Conservation (phyloP, 1,284 basidiomycete genomes). For the Cryptococcus jaspeensis region DNA sequence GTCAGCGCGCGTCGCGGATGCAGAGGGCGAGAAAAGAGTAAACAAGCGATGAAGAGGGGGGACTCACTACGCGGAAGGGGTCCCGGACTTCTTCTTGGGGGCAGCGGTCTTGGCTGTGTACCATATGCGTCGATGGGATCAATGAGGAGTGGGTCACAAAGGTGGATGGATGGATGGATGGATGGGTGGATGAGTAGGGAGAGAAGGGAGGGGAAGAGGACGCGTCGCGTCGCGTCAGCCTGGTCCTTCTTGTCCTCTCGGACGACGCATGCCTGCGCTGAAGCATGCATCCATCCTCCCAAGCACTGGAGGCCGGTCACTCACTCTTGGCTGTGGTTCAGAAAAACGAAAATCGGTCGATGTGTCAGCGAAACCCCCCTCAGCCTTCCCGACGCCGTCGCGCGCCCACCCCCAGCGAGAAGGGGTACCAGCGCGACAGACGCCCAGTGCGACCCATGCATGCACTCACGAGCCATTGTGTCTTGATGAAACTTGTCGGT, state of each 20-base stretch:
- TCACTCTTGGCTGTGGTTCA: not conserved
- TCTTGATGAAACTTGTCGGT: slow-evolving; percentile 16
- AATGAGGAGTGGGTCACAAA: no score
- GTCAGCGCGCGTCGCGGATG: not conserved
- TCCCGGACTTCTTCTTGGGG: slow-evolving; percentile 33
- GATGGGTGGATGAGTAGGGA: not conserved
- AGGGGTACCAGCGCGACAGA: slow-evolving; percentile 2
- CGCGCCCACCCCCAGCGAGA: not conserved
- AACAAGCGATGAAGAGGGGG: not conserved
- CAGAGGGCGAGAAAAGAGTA: not conserved
- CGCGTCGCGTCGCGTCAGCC: slow-evolving; percentile 1
- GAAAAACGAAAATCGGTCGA: not conserved
- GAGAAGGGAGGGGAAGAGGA: slow-evolving; percentile 1
- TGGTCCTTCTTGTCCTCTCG: not conserved
- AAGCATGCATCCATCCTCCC: not conserved
- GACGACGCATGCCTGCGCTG: no score
- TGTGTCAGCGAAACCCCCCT: not conserved
- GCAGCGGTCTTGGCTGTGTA: slow-evolving; percentile 14
- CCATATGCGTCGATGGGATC: not conserved
- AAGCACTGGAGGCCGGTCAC: not conserved
- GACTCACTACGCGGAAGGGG: slow-evolving; percentile 47
- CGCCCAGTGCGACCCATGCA: slow-evolving; percentile 22
- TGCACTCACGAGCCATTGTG: slow-evolving; percentile 45
- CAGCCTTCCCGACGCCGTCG: not conserved
- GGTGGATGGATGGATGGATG: not conserved